Base-by-base conservation (phyloP, 202 grass and related monocot species). In the Panicum virgatum region DNA sequence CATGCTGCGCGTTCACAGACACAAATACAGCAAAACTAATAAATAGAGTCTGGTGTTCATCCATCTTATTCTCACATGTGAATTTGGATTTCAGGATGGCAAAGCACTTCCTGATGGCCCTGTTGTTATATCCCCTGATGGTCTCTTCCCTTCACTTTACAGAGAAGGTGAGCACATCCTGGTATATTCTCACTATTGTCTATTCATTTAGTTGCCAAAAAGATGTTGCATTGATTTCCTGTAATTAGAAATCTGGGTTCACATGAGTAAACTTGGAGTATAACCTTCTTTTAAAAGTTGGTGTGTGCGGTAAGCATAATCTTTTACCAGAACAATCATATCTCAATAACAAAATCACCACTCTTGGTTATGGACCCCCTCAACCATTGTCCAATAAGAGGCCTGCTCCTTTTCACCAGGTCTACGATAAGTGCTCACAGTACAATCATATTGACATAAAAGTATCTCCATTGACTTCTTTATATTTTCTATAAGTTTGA, bases 111-210 rank as follows among this genome's bases (percentile, higher is more conserved):
- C 96, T 30, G 90, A 90, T 88, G 96, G 96, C 37, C 96, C 96
- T 82, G 92, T 98, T 90, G 88, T 98, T 52, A 93, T 98, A 86
- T 98, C 96, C 75, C 96, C 96, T 80, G 92, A 98, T 81, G 96
- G 96, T 27, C 89, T 98, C 30, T 98, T 98, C 73, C 96, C 92
- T 66, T 98, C 96, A 83, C 90, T 98, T 80, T 98, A 91, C 80
- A 91, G 96, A 91, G 96, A 98, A 98, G 96, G 96, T 98, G 45
- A 87, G 77, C 60, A 68, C 42, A 57, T 56, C n/a, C 77, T 65
- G 15, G 5, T 12, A 46, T 46, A 46, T 47, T 59, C 8, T 61
- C 11, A 16, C 18, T 40, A 51, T 52, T 23, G 52, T 46, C 61
- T 6, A 4, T 72, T 87, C 30, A 45, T 34, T 29, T 65, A 79